phyloP scores from a whole-genome alignment of 2,329 filamentous ascomycete species.

The Chaetomiaceae sp. region DNA sequence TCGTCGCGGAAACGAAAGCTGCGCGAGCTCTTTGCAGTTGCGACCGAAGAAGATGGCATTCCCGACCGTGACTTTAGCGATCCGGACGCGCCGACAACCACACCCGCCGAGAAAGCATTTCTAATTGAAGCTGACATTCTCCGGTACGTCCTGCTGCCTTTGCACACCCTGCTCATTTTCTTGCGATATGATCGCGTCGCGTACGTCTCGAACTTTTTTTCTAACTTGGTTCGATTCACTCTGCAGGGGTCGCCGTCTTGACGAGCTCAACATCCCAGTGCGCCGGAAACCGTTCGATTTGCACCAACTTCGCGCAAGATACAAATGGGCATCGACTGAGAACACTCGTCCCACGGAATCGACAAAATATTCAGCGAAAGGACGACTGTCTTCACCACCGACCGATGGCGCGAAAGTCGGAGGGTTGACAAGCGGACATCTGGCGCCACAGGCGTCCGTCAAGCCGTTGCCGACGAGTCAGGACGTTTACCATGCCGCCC shows the following conservation, averaged over 20 bases:
- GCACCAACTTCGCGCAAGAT: conserved; percentile 28
- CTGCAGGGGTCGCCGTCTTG: conserved; percentile 44
- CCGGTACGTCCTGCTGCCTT: conserved; percentile 46
- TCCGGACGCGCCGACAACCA: conserved; percentile 50
- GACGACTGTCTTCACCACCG: background rate
- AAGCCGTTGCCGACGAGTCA: background rate
- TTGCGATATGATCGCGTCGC: conserved; percentile 21
- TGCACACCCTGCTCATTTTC: conserved; percentile 17
- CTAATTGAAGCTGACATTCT: conserved; percentile 53
- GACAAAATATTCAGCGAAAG: background rate
- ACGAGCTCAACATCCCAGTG: conserved; percentile 49
- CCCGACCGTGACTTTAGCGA: conserved; percentile 55
- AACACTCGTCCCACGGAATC: background rate
- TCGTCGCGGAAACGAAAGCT: conserved; percentile 87
- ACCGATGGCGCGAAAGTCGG: background rate
- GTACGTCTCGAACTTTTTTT: conserved; percentile 13
- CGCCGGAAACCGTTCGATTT: conserved; percentile 43
- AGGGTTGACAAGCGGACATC: background rate
- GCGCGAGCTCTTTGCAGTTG: conserved; percentile 76
- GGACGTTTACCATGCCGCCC: no score
- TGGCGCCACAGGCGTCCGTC: background rate
- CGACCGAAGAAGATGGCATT: conserved; percentile 62
- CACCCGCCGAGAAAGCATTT: conserved; percentile 50
- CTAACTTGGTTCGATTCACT: conserved; percentile 20
- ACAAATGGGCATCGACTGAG: conserved; percentile 3